These are phyloP conservation scores for Shiraia bambusicola DNA, from an alignment of 2,329 filamentous ascomycete species.

Conservation along the genomic window DNA sequence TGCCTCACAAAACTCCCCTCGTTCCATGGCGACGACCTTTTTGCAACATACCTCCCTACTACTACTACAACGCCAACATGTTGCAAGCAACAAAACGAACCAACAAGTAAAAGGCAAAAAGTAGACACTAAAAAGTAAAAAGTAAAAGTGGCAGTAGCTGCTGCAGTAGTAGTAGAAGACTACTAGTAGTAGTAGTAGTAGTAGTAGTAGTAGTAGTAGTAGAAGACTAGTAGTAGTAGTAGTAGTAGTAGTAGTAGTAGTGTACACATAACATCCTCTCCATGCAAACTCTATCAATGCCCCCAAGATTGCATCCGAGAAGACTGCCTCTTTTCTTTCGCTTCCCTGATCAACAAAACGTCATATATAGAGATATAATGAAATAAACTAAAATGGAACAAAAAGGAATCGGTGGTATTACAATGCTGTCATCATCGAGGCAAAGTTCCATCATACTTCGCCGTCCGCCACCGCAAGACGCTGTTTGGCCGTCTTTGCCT, in stretches of 20 bases:
- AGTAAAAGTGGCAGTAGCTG: too few relatives aligned
- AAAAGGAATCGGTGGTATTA: conserved; percentile 12
- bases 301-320: conserved; percentile 4
- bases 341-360: conserved; percentile 1
- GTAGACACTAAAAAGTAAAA: too few relatives aligned
- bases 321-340: neutral
- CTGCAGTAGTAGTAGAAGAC: too few relatives aligned
- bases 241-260: conserved; percentile 7
- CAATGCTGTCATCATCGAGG: neutral
- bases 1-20: too few relatives aligned
- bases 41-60: too few relatives aligned
- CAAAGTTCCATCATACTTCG: conserved; percentile 26
- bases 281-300: neutral
- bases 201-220: too few relatives aligned
- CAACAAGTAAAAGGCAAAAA: too few relatives aligned
- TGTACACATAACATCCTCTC: conserved; percentile 15
- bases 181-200: too few relatives aligned
- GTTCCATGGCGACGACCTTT: too few relatives aligned
- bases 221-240: too few relatives aligned
- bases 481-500: conserved; percentile 55
- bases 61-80: too few relatives aligned
- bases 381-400: conserved; percentile 3
- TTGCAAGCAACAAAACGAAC: too few relatives aligned
- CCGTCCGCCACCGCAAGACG: conserved; percentile 53
- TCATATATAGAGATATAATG: conserved; percentile 14